Evolutionary conservation across 345 rosid species (phyloP), one percentile per base, ranked within the genome.

Genomic region (Reutealis trisperma): DNA sequence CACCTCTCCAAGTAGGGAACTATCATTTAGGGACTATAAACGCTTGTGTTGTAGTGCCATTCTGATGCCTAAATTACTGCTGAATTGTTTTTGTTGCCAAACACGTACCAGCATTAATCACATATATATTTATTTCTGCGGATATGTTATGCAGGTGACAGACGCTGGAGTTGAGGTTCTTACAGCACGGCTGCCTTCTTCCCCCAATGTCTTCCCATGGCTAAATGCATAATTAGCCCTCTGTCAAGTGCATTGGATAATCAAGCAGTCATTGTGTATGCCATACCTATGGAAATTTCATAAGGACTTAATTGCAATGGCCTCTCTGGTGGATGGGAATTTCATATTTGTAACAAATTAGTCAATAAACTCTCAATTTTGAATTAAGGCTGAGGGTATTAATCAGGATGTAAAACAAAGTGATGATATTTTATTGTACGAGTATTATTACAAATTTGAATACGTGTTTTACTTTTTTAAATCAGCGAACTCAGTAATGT

Each of bases 111-210:
- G 41, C 41, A 37, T 37, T 37, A 37, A 0, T 37, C 6, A 6
- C 41, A 37, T 37, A 3, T 37, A 37, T 37, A 37, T 37, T 37
- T 37, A 37, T 37, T 37, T 37, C 6, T 63, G 14, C 34, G 55
- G 44, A 62, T 63, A 21, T 32, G 22, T 60, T 45, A 63, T 80
- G 78, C 83, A 94, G 98, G 98, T 96, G 63, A 96, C 97, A 0
- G 97, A 96, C 71, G 89, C 90, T 0, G 99, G 98, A 16, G 99
- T 90, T 21, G 97, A 96, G 80, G 96, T 96, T 76, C 93, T 96
- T 64, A 93, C 99, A 6, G 95, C 89, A 2, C 84, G 97, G 82
- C 84, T 92, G 81, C 93, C 97, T 6, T 85, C 97, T 45, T 96
- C 99, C 0, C 99, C 98, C 0, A 79, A 85, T 0, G 86, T 91